Evolutionary conservation across 208 protist genomes (phyloP).

Genomic region (Acanthamoeba comandoni): DNA sequence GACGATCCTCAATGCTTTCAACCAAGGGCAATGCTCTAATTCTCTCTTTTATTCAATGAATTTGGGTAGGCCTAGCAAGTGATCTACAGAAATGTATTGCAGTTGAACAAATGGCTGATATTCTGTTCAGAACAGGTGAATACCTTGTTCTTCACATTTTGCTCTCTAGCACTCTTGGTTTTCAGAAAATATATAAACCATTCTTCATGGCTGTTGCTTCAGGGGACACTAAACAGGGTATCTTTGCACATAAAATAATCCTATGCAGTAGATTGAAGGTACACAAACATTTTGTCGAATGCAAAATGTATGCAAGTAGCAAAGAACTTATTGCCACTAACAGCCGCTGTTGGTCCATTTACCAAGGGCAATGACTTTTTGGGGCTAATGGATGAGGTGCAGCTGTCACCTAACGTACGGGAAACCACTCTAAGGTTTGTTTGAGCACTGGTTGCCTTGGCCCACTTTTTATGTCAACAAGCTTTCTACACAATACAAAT

Average conservation of each 20-base stretch:
- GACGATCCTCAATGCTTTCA: too few species aligned
- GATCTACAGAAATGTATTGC: too few species aligned
- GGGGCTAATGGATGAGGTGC: constrained; percentile 45
- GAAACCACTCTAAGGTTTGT: constrained; percentile 54
- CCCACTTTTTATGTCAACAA: neutral
- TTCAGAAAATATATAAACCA: too few species aligned
- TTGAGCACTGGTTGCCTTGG: too few species aligned
- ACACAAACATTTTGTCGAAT: neutral
- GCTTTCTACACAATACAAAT: neutral
- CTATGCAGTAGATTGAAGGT: constrained; percentile 52
- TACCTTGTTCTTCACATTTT: too few species aligned
- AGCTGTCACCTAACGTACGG: constrained; percentile 32
- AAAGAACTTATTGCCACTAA: neutral
- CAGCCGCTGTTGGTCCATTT: neutral
- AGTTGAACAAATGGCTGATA: too few species aligned
- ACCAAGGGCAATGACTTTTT: constrained; percentile 45
- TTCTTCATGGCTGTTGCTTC: too few species aligned
- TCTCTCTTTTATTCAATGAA: too few species aligned
- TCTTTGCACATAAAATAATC: constrained; percentile 62
- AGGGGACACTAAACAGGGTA: constrained; percentile 38
- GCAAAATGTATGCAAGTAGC: neutral
- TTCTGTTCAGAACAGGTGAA: too few species aligned
- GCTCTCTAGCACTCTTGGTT: too few species aligned
- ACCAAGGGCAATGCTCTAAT: too few species aligned
- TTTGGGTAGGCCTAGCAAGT: too few species aligned